Evolutionary conservation across 2,329 filamentous ascomycete genomes (phyloP).

Genomic region (Penicillium capsulatum): DNA sequence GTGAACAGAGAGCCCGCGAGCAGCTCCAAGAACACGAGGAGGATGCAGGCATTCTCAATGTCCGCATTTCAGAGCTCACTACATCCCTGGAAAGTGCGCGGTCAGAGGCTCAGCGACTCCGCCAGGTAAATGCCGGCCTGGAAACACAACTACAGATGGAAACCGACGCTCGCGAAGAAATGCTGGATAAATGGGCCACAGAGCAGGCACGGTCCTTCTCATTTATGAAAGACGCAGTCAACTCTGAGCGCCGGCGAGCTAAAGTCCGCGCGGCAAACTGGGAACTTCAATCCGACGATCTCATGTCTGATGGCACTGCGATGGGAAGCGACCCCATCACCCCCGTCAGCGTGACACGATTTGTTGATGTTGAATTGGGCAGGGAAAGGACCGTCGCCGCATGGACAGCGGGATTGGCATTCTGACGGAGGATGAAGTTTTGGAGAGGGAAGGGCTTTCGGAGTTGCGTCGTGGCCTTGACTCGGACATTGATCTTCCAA

Average conservation of each 20-base stretch:
- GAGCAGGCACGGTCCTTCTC: slow-evolving; percentile 34
- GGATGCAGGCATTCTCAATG: slow-evolving; percentile 40
- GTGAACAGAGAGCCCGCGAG: slow-evolving; percentile 23
- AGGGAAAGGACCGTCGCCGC: slow-evolving; percentile 35
- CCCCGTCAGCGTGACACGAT: slow-evolving; percentile 40
- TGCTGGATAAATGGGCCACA: slow-evolving; percentile 33
- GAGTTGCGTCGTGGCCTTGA: slow-evolving; percentile 8
- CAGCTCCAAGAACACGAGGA: slow-evolving; percentile 29
- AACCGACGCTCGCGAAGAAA: slow-evolving; percentile 32
- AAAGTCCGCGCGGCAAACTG: slow-evolving; percentile 41
- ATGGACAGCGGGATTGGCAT: slow-evolving; percentile 43
- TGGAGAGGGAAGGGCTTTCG: slow-evolving; percentile 32
- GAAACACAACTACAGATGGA: slow-evolving; percentile 38
- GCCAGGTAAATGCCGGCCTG: slow-evolving; percentile 33
- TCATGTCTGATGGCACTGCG: slow-evolving; percentile 28
- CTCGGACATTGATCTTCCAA: slow-evolving; percentile 20
- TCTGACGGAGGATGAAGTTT: slow-evolving; percentile 29
- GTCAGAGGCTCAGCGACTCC: slow-evolving; percentile 35
- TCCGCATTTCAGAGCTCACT: slow-evolving; percentile 39
- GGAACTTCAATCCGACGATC: slow-evolving; percentile 37
- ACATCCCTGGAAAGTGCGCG: slow-evolving; percentile 38
- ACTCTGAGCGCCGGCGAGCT: slow-evolving; percentile 36
- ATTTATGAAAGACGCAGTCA: slow-evolving; percentile 37
- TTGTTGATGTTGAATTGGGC: slow-evolving; percentile 41
- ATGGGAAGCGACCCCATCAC: slow-evolving; percentile 42